These are phyloP conservation scores for Macrophomina pseudophaseolina DNA, from an alignment of 2,329 filamentous ascomycete genomes.

Conservation along the genomic window DNA sequence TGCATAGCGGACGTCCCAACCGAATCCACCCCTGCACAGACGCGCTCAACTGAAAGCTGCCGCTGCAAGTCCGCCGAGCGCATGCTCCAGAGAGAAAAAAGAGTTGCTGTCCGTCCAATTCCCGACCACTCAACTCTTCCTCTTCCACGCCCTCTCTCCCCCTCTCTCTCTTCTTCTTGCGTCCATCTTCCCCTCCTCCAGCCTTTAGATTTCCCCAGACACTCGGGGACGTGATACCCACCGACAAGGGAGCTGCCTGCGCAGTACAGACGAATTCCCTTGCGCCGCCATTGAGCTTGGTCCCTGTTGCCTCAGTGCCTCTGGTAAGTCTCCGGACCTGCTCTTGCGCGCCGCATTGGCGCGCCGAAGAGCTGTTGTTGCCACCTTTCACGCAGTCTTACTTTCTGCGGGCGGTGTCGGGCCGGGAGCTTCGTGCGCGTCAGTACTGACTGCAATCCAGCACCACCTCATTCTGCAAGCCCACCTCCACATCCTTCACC, in stretches of 20 bases:
- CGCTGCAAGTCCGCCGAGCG: constrained; percentile 8
- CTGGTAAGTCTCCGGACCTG: constrained; percentile 8
- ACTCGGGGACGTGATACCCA: constrained; percentile 23
- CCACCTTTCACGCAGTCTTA: neutral
- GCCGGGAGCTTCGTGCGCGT: neutral
- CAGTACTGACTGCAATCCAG: constrained; percentile 13
- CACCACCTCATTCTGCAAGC: constrained; percentile 11
- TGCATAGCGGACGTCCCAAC: constrained; percentile 28
- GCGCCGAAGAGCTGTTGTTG: neutral
- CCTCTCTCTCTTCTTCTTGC: constrained; percentile 1
- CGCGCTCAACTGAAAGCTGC: constrained; percentile 24
- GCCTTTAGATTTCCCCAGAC: constrained; percentile 15
- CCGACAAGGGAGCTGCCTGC: constrained; percentile 26
- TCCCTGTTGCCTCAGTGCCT: constrained; percentile 5
- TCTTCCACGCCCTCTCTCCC: constrained; percentile 1
- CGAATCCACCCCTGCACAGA: constrained; percentile 27
- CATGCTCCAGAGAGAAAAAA: constrained; percentile 22
- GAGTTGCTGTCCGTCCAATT: constrained; percentile 2
- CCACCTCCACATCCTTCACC: constrained; percentile 31
- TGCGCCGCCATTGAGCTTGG: constrained; percentile 18
- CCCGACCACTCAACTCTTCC: neutral
- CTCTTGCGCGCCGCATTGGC: neutral
- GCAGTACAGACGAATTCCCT: constrained; percentile 28
- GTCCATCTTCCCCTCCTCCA: constrained; percentile 4
- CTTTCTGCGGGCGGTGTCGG: neutral